Conservation (phyloP, 345 rosid genomes). For the Fremontodendron californicum region DNA sequence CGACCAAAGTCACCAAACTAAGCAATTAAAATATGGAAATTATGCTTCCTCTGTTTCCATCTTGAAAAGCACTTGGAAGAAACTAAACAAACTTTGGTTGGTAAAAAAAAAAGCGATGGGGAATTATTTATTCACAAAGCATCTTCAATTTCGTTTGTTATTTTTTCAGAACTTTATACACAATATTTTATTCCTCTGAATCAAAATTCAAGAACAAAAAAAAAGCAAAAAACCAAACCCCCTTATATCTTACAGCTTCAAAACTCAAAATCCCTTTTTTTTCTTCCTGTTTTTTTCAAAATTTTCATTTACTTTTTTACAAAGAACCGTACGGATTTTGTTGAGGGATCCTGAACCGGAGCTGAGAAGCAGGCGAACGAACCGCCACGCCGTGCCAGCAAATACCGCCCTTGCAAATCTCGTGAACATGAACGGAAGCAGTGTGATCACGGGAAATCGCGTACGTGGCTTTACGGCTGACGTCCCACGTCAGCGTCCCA, state of each 20-base stretch:
- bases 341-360: slow-evolving; percentile 82
- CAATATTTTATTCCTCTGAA: neutral
- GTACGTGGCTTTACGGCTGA: slow-evolving; percentile 67
- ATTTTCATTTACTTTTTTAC: slow-evolving; percentile 6
- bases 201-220: neutral
- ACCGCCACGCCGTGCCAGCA: slow-evolving; percentile 99
- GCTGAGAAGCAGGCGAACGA: slow-evolving; percentile 87
- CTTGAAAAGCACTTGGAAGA: neutral
- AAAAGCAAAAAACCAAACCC: neutral
- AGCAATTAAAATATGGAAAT: neutral
- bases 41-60: neutral
- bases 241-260: neutral
- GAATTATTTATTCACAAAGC: neutral
- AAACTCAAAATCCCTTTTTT: neutral
- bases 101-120: neutral
- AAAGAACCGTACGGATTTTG: slow-evolving; percentile 28
- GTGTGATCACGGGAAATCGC: slow-evolving; percentile 56
- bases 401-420: slow-evolving; percentile 86
- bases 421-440: slow-evolving; percentile 41
- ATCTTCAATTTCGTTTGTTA: neutral
- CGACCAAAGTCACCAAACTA: neutral
- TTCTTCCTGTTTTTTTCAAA: no score
- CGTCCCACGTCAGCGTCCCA: slow-evolving; percentile 88
- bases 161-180: neutral
- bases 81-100: no score